These are phyloP conservation scores for Nigrospora oryzae DNA, from an alignment of 2,329 filamentous ascomycete species.

Conservation along the genomic window DNA sequence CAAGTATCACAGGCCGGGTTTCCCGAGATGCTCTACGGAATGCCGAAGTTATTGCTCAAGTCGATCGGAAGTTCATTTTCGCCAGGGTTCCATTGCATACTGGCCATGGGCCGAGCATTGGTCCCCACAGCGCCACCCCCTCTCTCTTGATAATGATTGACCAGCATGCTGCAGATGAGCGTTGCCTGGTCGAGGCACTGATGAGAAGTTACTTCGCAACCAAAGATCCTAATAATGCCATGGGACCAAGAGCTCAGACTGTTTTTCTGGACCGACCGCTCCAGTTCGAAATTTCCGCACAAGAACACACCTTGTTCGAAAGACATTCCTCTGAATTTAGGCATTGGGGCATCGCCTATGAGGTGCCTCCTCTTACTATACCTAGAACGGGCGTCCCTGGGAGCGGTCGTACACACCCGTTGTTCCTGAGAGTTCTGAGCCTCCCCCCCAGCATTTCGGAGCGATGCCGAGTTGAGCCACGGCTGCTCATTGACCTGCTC, in stretches of 20 bases:
- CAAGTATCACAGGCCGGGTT: constrained; percentile 34
- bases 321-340: constrained; percentile 48
- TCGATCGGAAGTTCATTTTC: constrained; percentile 86
- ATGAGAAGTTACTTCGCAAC: constrained; percentile 43
- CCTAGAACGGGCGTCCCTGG: not conserved
- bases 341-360: constrained; percentile 67
- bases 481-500: constrained; percentile 64
- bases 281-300: constrained; percentile 52
- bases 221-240: not conserved
- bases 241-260: constrained; percentile 14
- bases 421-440: constrained; percentile 38
- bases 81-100: constrained; percentile 39
- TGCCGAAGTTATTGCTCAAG: constrained; percentile 67
- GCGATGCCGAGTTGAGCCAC: constrained; percentile 65
- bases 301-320: constrained; percentile 53
- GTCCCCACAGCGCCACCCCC: not conserved
- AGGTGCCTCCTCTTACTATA: constrained; percentile 20
- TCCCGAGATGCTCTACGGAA: constrained; percentile 51
- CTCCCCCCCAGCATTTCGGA: constrained; percentile 69
- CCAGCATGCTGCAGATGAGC: constrained; percentile 91
- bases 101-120: not conserved
- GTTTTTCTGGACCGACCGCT: constrained; percentile 44
- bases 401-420: not conserved
- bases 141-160: constrained; percentile 67
- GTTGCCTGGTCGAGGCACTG: constrained; percentile 69